Conservation (phyloP, 768 basidiomycete genomes). For the Amanita pseudoporphyria region DNA sequence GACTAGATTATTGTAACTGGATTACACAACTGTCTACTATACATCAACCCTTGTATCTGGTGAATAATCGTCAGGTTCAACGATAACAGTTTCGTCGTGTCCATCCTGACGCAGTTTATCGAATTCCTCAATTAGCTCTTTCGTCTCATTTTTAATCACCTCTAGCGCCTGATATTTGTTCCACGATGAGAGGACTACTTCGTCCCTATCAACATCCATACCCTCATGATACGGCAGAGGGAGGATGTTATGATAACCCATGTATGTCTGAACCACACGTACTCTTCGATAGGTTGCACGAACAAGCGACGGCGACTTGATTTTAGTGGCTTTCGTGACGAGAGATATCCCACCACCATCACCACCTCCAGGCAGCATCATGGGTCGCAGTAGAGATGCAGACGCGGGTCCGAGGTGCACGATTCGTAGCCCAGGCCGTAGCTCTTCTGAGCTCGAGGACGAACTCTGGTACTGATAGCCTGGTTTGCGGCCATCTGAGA, state of each 20-base stretch:
- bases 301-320: conserved; percentile 44
- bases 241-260: conserved; percentile 54
- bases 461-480: conserved; percentile 20
- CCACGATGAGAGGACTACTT: conserved; percentile 37
- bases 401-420: conserved; percentile 52
- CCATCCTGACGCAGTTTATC: conserved; percentile 19
- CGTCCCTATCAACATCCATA: conserved; percentile 24
- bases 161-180: conserved; percentile 42
- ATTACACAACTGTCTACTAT: not conserved
- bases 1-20: not conserved
- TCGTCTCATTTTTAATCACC: conserved; percentile 43
- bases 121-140: conserved; percentile 52
- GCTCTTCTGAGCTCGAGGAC: conserved; percentile 17
- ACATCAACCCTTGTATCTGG: not conserved
- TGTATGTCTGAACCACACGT: conserved; percentile 47
- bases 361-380: conserved; percentile 20
- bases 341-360: conserved; percentile 11
- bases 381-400: conserved; percentile 23
- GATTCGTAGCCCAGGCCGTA: conserved; percentile 34
- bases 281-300: conserved; percentile 51
- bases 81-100: conserved; percentile 13
- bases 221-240: conserved; percentile 30
- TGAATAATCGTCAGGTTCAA: not conserved
- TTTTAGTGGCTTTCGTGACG: conserved; percentile 28
- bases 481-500: conserved; percentile 15